A percentile compares a stretch with the other conserved stretches of the same genome.
phyloP scores from a whole-genome alignment of 2,329 filamentous ascomycete genomes.

The Colletotrichum liriopes region DNA sequence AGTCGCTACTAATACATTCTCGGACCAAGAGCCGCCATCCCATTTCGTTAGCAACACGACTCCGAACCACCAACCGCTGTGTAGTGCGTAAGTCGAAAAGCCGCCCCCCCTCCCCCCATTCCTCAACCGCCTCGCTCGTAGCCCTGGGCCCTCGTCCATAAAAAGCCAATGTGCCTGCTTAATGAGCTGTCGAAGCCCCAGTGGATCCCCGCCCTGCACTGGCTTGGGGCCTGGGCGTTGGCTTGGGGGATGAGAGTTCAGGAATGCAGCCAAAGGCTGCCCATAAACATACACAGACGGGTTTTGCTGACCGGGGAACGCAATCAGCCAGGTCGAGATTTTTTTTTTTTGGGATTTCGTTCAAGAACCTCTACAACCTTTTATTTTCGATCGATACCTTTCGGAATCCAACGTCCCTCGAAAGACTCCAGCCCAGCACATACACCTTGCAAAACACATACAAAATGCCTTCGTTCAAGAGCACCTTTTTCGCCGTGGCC shows the following conservation, averaged over 20 bases:
- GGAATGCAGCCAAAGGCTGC: constrained; percentile 33
- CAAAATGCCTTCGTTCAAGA: constrained; percentile 70
- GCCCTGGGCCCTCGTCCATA: neutral
- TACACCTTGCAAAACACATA: neutral
- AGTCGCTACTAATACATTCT: constrained; percentile 28
- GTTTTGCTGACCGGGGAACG: constrained; percentile 41
- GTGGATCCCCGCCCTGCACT: constrained; percentile 6
- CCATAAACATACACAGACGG: constrained; percentile 20
- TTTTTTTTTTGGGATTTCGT: constrained; percentile 9
- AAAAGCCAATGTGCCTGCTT: constrained; percentile 13
- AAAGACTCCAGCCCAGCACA: constrained; percentile 3
- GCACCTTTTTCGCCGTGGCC: constrained; percentile 69
- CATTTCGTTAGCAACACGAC: constrained; percentile 15
- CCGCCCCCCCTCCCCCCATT: constrained; percentile 24
- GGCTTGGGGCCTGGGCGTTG: constrained; percentile 1
- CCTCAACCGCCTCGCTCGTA: constrained; percentile 19
- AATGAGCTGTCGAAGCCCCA: constrained; percentile 11
- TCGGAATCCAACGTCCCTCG: neutral
- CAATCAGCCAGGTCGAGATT: constrained; percentile 13
- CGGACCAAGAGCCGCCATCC: constrained; percentile 3
- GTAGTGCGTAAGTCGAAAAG: constrained; percentile 25
- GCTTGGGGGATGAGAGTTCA: constrained; percentile 16
- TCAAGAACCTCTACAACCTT: constrained; percentile 8
- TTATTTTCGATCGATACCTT: constrained; percentile 1
- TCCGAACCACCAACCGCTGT: constrained; percentile 4